Percentiles rank a stretch among this genome's conserved stretches.
Conservation (phyloP, 345 rosid species). For the Chamaenerion angustifolium region DNA sequence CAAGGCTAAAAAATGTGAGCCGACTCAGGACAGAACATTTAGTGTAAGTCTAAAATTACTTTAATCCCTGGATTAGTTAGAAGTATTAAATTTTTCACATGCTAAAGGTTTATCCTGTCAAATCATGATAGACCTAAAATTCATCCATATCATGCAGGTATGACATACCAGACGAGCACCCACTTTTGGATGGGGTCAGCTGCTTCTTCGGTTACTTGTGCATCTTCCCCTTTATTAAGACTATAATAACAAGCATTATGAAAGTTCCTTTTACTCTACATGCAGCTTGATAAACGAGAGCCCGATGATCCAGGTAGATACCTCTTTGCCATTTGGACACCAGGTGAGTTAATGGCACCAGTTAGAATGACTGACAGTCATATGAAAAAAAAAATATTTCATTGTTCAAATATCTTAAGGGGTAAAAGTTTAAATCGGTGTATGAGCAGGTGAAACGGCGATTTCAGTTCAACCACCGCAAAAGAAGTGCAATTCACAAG, state of each 20-base stretch:
- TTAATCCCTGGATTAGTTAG: background rate
- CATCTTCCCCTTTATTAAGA: constrained; percentile 3
- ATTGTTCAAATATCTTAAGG: constrained; percentile 2
- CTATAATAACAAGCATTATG: constrained; percentile 4
- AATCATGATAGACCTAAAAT: background rate
- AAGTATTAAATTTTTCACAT: too few species aligned
- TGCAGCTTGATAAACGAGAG: constrained; percentile 68
- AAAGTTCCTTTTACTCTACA: constrained; percentile 8
- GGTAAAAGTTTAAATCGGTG: background rate
- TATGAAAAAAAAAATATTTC: background rate
- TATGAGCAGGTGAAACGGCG: constrained; percentile 65
- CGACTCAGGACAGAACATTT: constrained; percentile 83
- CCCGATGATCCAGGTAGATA: constrained; percentile 74
- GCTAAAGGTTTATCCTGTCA: too few species aligned
- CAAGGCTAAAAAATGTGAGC: constrained; percentile 72
- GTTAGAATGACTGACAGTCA: too few species aligned
- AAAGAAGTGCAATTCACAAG: constrained; percentile 40
- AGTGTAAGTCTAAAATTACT: constrained; percentile 46
- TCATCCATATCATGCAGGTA: constrained; percentile 44
- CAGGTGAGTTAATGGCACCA: constrained; percentile 36
- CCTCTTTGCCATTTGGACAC: constrained; percentile 94
- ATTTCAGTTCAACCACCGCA: constrained; percentile 53
- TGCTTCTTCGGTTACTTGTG: background rate
- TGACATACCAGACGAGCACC: constrained; percentile 82
- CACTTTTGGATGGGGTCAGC: constrained; percentile 64